phyloP scores from a whole-genome alignment of 192 early-diverging fungal species.

The Gryganskiella cystojenkinii region DNA sequence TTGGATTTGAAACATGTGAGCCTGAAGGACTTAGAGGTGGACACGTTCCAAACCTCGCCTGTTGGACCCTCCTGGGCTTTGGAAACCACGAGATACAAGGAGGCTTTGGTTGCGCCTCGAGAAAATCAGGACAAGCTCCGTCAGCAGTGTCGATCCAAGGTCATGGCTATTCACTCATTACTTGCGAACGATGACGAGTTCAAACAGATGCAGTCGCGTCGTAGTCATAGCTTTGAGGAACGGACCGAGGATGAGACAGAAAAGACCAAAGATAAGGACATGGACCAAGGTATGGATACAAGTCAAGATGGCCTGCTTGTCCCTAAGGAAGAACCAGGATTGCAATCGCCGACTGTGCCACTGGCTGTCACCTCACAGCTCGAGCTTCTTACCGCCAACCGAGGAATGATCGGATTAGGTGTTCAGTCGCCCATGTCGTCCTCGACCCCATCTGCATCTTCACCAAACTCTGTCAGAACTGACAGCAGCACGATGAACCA shows the following conservation, averaged over 20 bases:
- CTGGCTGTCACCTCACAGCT: too few species aligned
- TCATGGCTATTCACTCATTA: conserved; percentile 48
- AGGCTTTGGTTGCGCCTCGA: conserved; percentile 12
- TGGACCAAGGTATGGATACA: neutral
- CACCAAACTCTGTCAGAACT: too few species aligned
- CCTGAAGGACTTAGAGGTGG: conserved; percentile 39
- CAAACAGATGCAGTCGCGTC: conserved; percentile 20
- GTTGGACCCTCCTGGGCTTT: conserved; percentile 28
- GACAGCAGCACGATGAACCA: too few species aligned
- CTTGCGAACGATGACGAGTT: conserved; percentile 43
- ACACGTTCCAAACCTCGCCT: conserved; percentile 30
- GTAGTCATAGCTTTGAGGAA: conserved; percentile 9
- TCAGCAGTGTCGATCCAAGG: conserved; percentile 44
- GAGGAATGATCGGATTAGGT: too few species aligned
- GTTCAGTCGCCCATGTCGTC: too few species aligned
- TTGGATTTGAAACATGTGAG: conserved; percentile 49
- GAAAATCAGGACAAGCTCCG: conserved; percentile 33
- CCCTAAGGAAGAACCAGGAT: too few species aligned
- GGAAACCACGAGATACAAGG: conserved; percentile 8
- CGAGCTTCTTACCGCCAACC: too few species aligned
- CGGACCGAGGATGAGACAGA: neutral
- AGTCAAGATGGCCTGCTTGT: too few species aligned
- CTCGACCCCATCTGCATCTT: too few species aligned
- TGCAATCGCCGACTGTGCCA: too few species aligned
- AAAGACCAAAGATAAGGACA: neutral